Base-by-base conservation (phyloP, 305 asterid species). In the Fraxinus greggii region DNA sequence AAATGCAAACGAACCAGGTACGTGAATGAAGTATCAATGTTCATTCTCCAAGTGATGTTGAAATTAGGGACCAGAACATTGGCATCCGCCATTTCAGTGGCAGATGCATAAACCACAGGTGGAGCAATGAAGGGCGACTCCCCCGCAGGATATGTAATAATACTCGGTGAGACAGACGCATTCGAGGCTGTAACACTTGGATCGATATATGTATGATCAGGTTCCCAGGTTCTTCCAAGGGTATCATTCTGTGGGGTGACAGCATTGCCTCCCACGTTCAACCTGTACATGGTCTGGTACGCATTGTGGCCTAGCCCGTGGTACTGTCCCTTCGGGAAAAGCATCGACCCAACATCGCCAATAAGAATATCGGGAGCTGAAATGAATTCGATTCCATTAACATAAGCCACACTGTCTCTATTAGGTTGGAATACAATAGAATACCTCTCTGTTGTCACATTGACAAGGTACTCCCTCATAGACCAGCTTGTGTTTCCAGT, bases 71-170 rank as follows among this genome's bases (percentile, higher is more conserved):
- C 82, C 79, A 15, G 79, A 13, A 86, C 92, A 21, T 88, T 87
- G 78, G 98, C 94, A 63, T 89, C 84, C 0, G 95, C 96, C 96
- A 97, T 92, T 72, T 93, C 92, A 0, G 87, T 82, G 24, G 99
- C 99, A 5, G 98, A 84, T 42, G 98, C 89, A 82, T 97, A 97
- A 74, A 97, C 97, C 31, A 73, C 4, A 0, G 96, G 98, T 36
- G 98, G 98, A 4, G 97, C 98, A 15, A 93, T 92, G 83, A 93
- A 84, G 54, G 98, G 95, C 2, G 99, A 97, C 33, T 88, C 94
- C 0, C 97, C 97, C 0, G 86, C 91, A 0, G 97, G 98, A 80
- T 97, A 95, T 0, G 88, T 79, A 15, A 97, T 89, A 31, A 87
- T 90, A 24, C 79, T 90, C 0, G 98, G 91, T 5, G 84, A 84